phyloP scores from a whole-genome alignment of 768 basidiomycete species.

The Leccinum boreale region DNA sequence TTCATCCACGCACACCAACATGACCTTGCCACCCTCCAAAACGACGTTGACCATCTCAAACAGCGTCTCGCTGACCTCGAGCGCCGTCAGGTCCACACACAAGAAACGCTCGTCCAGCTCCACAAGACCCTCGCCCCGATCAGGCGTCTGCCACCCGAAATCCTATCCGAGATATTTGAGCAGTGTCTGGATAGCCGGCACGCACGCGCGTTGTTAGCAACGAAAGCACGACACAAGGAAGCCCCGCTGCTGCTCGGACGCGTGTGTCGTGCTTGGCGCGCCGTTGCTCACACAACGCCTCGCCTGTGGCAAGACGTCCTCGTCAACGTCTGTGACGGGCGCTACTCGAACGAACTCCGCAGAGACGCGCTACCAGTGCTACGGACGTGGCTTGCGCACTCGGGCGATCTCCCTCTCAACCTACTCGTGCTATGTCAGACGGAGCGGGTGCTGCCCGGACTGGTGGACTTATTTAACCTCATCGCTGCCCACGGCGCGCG shows the following conservation, averaged over 20 bases:
- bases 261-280: conserved; percentile 30
- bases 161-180: conserved; percentile 26
- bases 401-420: conserved; percentile 20
- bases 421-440: conserved; percentile 20
- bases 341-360: conserved; percentile 18
- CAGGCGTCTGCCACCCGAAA: conserved; percentile 24
- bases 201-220: neutral
- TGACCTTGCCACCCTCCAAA: conserved; percentile 13
- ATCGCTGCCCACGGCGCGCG: conserved; percentile 12
- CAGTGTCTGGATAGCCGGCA: conserved; percentile 11
- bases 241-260: conserved; percentile 30
- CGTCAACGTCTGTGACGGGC: conserved; percentile 19
- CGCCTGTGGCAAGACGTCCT: conserved; percentile 24
- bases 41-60: conserved; percentile 7
- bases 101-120: conserved; percentile 14
- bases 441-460: conserved; percentile 19
- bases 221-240: neutral
- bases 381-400: conserved; percentile 20
- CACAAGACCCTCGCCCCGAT: conserved; percentile 18
- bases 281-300: conserved; percentile 24
- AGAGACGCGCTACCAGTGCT: conserved; percentile 19
- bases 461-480: conserved; percentile 17
- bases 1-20: conserved; percentile 17
- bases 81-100: neutral
- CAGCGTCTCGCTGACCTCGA: conserved; percentile 12